phyloP scores from a whole-genome alignment of 352 stramenopile genomes.

The Globisporangium polare region DNA sequence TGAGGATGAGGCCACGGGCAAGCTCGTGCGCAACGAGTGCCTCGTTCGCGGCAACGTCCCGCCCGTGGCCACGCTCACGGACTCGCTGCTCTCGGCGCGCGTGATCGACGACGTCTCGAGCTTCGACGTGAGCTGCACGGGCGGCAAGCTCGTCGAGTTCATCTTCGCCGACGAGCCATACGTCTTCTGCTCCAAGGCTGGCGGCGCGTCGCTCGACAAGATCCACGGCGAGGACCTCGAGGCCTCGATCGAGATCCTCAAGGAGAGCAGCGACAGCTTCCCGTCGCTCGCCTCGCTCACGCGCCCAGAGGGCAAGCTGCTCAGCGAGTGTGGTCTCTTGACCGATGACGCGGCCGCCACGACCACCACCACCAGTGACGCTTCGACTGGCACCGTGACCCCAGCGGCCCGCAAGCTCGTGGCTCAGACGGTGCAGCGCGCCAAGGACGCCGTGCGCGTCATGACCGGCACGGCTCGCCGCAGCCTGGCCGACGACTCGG shows the following conservation, averaged over 20 bases:
- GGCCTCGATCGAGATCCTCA: constrained; percentile 16
- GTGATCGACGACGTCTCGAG: constrained; percentile 23
- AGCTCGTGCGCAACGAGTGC: constrained; percentile 17
- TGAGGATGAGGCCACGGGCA: constrained; percentile 18
- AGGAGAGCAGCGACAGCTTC: constrained; percentile 11
- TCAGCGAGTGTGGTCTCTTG: constrained; percentile 10
- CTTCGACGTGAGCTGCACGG: constrained; percentile 14
- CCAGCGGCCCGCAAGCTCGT: constrained; percentile 6
- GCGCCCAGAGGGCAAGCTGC: constrained; percentile 4
- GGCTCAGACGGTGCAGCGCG: constrained; percentile 8
- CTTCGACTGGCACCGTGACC: neutral
- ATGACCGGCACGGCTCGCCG: constrained; percentile 10
- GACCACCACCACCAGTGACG: neutral
- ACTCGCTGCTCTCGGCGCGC: constrained; percentile 14
- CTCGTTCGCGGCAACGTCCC: constrained; percentile 18
- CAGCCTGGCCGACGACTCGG: constrained; percentile 10
- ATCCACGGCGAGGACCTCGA: constrained; percentile 20
- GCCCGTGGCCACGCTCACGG: constrained; percentile 19
- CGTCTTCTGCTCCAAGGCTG: constrained; percentile 25
- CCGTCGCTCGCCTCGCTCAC: constrained; percentile 11
- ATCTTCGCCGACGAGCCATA: constrained; percentile 30
- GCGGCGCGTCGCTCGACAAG: constrained; percentile 8
- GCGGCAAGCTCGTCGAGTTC: constrained; percentile 27
- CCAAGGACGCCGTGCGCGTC: constrained; percentile 14
- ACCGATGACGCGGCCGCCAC: neutral